Conservation (phyloP, 2,329 filamentous ascomycete species). For the Colletotrichum sp. region DNA sequence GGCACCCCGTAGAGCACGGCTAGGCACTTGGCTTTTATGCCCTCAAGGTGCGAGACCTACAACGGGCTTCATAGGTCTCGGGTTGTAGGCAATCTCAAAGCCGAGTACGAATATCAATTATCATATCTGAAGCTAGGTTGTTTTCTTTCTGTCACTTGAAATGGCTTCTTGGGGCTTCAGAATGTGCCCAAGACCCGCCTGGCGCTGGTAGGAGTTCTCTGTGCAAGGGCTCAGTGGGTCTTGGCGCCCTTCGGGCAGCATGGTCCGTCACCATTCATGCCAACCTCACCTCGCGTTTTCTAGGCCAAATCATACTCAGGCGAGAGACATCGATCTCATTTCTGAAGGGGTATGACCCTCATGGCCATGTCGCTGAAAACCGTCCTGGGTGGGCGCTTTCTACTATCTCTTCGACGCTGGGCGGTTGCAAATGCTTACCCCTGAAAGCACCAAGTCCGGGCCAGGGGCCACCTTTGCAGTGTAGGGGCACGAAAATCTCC, state of each 20-base stretch:
- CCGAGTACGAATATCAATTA: not conserved
- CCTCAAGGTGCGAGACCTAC: not conserved
- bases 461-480: not conserved
- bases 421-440: not conserved
- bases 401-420: not conserved
- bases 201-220: not conserved
- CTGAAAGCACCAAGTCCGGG: not conserved
- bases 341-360: not conserved
- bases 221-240: not conserved
- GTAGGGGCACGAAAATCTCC: not conserved
- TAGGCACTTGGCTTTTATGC: not conserved
- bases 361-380: not conserved
- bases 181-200: not conserved
- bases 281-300: not conserved
- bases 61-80: not conserved
- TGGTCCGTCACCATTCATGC: not conserved
- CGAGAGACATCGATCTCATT: not conserved
- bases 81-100: not conserved
- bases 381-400: too few relatives aligned
- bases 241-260: not conserved
- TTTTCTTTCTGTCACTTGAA: not conserved
- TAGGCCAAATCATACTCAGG: fast-evolving
- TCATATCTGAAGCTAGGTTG: not conserved
- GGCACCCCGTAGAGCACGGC: not conserved
- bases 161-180: not conserved